phyloP scores from a whole-genome alignment of 2,329 filamentous ascomycete genomes.

The Colletotrichum nymphaeae region DNA sequence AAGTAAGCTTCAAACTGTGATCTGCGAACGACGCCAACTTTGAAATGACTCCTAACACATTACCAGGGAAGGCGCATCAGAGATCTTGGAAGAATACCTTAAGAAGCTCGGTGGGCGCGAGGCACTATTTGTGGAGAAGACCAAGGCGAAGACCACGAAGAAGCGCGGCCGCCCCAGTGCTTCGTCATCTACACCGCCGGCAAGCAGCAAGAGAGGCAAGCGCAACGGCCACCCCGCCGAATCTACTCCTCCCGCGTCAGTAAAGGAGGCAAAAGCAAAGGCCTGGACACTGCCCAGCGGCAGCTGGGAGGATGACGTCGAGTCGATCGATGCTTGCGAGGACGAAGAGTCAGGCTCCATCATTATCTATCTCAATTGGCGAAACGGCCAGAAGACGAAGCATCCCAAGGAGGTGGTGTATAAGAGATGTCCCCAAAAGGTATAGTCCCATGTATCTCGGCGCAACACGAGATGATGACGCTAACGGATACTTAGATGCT shows the following conservation, averaged over 20 bases:
- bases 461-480: neutral
- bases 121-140: conserved; percentile 62
- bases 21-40: neutral
- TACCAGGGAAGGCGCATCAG: conserved; percentile 65
- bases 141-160: conserved; percentile 62
- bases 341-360: conserved; percentile 70
- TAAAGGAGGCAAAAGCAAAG: conserved; percentile 49
- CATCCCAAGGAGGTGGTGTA: conserved; percentile 77
- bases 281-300: conserved; percentile 76
- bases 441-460: conserved; percentile 42
- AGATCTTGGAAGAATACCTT: conserved; percentile 75
- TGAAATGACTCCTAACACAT: neutral
- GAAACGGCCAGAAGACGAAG: conserved; percentile 78
- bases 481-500: conserved; percentile 60
- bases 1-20: conserved; percentile 51
- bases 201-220: conserved; percentile 57
- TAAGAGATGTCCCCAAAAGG: conserved; percentile 82
- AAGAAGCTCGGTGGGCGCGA: conserved; percentile 71
- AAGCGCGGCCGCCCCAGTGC: conserved; percentile 66
- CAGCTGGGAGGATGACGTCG: conserved; percentile 81
- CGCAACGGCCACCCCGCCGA: conserved; percentile 63
- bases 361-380: conserved; percentile 79
- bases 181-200: conserved; percentile 48
- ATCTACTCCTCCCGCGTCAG: conserved; percentile 59
- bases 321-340: conserved; percentile 77